Evolutionary conservation across 2,329 filamentous ascomycete genomes (phyloP).

Genomic region (Penicillium sp.): DNA sequence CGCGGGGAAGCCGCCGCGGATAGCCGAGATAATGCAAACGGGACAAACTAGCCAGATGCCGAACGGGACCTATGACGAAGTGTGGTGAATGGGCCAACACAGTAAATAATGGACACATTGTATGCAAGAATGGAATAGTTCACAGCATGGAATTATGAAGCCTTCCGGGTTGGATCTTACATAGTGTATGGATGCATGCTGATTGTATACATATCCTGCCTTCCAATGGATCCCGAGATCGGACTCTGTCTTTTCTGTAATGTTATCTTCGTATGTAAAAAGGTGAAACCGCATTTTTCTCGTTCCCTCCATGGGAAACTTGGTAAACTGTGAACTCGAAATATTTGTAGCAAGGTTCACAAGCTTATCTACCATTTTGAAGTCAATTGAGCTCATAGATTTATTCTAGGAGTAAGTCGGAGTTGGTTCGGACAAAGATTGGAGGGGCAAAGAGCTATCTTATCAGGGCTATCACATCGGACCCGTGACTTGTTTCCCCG

Average conservation of each 20-base stretch:
- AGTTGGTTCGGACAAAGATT: not conserved
- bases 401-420: not conserved
- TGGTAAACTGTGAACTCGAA: accelerated
- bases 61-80: conserved; percentile 12
- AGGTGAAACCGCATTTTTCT: not conserved
- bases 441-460: conserved; percentile 10
- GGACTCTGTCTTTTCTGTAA: not conserved
- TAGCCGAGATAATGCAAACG: conserved; percentile 27
- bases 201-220: not conserved
- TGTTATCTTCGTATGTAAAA: not conserved
- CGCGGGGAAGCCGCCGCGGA: conserved; percentile 27
- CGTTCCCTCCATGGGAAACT: too few relatives aligned
- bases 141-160: too few relatives aligned
- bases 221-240: not conserved
- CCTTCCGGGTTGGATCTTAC: not conserved
- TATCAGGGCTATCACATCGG: conserved; percentile 25
- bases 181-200: not conserved
- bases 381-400: not conserved
- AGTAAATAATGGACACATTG: not conserved
- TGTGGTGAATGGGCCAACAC: too few relatives aligned
- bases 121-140: too few relatives aligned
- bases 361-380: not conserved
- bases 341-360: not conserved
- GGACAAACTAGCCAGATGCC: conserved; percentile 12
- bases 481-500: conserved; percentile 21